Base-by-base conservation (phyloP, 805 yeast genomes). In the Saturnispora besseyi region DNA sequence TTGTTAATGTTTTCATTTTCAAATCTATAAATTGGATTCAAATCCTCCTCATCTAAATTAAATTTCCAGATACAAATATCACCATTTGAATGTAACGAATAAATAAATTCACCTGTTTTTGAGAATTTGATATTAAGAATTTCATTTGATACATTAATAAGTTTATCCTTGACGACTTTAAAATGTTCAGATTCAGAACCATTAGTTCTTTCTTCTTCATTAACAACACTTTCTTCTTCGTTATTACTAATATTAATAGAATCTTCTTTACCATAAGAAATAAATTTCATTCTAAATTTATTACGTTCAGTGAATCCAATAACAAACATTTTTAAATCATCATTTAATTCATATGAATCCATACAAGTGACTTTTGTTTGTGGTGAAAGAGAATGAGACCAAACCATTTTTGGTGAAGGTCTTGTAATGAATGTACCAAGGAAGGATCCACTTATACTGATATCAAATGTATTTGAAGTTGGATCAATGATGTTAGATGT, bases 371-470 rank as follows among this genome's bases (percentile, higher is more conserved):
- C 72, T 2, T 64, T 52, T 18, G 74, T 64, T 28, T 69, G 66
- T 6, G 82, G 82, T 18, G 78, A 69, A 44, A 78, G 65, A 21
- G 82, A 74, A 57, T 70, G 68, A 3, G 81, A 74, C 82, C 82
- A 77, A 37, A 72, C 64, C 61, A 78, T 63, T 52, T 73, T 76
- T n/a, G 83, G 83, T 12, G 79, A 70, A 15, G 83, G 83, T 56
- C 70, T 74, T 46, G 76, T 71, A 33, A 77, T 65, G 57, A 72
- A 76, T 34, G 76, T 70, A 30, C 79, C 75, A 38, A 78, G 66
- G 55, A 70, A 72, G 36, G 81, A 77, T 46, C 77, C 79, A 51
- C 78, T 72, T 43, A 77, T 70, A n/a, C 77, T 81, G 44, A 78
- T 56, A 57, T 77, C 80, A 51, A 78, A 66, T 34, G 60, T 57